Base-by-base conservation (phyloP, 768 basidiomycete species). In the Suillus subaureus region DNA sequence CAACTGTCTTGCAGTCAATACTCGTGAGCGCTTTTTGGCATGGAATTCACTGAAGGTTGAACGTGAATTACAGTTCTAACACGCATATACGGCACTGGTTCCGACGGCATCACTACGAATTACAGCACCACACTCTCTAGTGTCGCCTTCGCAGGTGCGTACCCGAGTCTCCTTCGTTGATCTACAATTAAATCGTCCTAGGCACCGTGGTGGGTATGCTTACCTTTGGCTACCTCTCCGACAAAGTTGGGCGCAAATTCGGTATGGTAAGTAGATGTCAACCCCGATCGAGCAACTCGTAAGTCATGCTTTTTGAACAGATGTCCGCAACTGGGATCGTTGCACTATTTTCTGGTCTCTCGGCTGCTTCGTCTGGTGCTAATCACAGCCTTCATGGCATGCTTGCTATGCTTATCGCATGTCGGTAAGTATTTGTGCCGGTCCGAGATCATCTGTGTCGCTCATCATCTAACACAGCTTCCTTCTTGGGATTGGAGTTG, bases 171-270 rank as follows among this genome's bases (percentile, higher is more conserved):
- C 87, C 75, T 91, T 35, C 63, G 73, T 51, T 89, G 89, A 67
- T 89, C 89, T 79, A 90, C 85, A 70, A 77, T 89, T 60, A 75
- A 91, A 66, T 88, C 12, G 79, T 85, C 52, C 92, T 92, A 76
- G 95, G 95, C 16, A 92, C 90, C 8, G 78, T 97, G n/a, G 82
- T 94, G 12, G 94, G 96, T 42, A 94, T 93, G 92, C 78, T 95
- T 43, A 67, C 74, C 56, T 94, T 95, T 70, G 92, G 92, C 77
- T 93, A 87, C 73, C 80, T 95, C 66, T 92, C 91, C 21, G 95
- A 96, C 75, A 93, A 92, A 75, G 70, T 95, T 67, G 94, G 95
- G 15, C 85, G 90, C 58, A 96, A 96, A 72, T 90, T 89, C 70
- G 94, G 94, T 69, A 96, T 96, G 94, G 89, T 90, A 65, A 61